Evolutionary conservation across 768 basidiomycete species (phyloP).

Genomic region (Lactarius tabidus): DNA sequence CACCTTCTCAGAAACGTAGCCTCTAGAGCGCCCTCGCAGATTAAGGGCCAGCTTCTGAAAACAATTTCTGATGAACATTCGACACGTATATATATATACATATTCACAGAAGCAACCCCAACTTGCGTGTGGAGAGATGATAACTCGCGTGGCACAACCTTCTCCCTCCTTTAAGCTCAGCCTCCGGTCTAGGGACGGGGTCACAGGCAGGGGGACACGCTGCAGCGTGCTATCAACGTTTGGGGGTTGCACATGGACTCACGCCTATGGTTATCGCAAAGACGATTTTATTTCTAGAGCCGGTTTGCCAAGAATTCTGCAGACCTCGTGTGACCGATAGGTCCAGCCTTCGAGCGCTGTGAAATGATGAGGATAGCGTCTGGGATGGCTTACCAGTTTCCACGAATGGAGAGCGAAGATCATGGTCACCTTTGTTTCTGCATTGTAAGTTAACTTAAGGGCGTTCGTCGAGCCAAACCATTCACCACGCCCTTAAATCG

Average conservation of each 20-base stretch:
- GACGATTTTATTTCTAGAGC: background rate
- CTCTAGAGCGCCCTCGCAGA: background rate
- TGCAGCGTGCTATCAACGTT: background rate
- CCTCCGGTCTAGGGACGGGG: background rate
- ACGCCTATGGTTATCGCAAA: background rate
- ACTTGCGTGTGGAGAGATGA: background rate
- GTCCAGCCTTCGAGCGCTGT: background rate
- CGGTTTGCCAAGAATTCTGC: background rate
- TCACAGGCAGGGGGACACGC: background rate
- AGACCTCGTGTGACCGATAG: background rate
- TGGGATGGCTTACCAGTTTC: background rate
- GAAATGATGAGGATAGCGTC: background rate
- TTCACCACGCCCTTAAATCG: background rate
- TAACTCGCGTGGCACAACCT: background rate
- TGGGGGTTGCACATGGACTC: background rate
- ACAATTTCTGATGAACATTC: background rate
- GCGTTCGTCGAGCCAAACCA: background rate
- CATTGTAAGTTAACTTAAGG: background rate
- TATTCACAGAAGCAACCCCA: background rate
- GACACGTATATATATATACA: background rate
- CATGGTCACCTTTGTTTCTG: background rate
- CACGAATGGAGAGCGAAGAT: background rate
- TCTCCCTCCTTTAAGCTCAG: background rate
- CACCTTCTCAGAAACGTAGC: background rate
- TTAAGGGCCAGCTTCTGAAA: background rate